A percentile compares a stretch with the other conserved stretches of the same genome.
phyloP scores from a whole-genome alignment of 192 early-diverging fungal species.

The Umbelopsis isabellina region DNA sequence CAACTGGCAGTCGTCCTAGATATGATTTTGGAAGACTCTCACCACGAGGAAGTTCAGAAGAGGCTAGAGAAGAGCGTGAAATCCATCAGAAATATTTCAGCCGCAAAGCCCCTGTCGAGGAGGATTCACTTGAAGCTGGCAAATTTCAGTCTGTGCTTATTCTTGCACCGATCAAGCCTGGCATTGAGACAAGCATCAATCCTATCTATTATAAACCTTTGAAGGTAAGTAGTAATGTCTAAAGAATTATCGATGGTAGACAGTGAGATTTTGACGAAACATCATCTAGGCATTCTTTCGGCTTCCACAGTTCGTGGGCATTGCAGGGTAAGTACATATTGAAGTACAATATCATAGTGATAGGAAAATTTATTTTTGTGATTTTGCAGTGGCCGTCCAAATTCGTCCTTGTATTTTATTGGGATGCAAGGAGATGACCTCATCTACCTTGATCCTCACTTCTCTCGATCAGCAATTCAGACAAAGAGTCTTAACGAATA shows the following conservation, averaged over 20 bases:
- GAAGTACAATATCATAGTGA: background rate
- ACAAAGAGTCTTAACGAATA: conserved; percentile 51
- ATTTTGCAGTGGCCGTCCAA: conserved; percentile 77
- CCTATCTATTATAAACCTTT: conserved; percentile 78
- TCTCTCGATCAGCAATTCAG: conserved; percentile 69
- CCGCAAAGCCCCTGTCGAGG: background rate
- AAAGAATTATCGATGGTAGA: background rate
- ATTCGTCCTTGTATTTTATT: conserved; percentile 92
- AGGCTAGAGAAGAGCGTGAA: conserved; percentile 14
- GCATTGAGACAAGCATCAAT: conserved; percentile 83
- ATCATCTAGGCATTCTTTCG: conserved; percentile 67
- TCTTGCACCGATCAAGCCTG: conserved; percentile 85
- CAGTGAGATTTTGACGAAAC: background rate
- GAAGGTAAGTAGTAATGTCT: conserved; percentile 46
- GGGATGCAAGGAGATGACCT: conserved; percentile 82
- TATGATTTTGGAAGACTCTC: conserved; percentile 32
- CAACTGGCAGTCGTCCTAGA: conserved; percentile 37
- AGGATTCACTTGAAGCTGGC: background rate
- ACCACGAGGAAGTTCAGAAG: conserved; percentile 33
- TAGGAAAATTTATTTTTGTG: background rate
- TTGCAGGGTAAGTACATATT: conserved; percentile 76
- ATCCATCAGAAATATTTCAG: conserved; percentile 18
- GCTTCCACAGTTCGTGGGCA: conserved; percentile 81
- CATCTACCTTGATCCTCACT: conserved; percentile 94
- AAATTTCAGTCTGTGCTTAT: conserved; percentile 76